Percentiles rank a stretch among this genome's conserved stretches.
phyloP scores from a whole-genome alignment of 768 basidiomycete species.

The Jaapia argillacea region DNA sequence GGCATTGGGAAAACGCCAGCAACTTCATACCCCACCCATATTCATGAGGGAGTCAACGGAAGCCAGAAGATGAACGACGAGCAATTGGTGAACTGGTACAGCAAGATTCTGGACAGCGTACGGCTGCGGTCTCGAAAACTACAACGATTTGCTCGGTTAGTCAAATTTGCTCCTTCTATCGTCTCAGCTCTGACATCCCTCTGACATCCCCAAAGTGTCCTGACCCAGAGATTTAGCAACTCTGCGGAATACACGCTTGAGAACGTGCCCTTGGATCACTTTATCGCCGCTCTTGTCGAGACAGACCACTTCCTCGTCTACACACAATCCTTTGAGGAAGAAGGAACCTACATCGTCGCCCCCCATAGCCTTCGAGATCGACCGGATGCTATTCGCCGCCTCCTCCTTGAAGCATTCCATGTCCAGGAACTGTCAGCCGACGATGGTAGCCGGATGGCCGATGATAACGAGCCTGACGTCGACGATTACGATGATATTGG shows the following conservation, averaged over 20 bases:
- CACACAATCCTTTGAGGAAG: slow-evolving; percentile 75
- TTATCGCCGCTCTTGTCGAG: slow-evolving; percentile 69
- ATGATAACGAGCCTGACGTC: slow-evolving; percentile 31
- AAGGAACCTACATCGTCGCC: slow-evolving; percentile 89
- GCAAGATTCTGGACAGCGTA: slow-evolving; percentile 89
- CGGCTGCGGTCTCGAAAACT: slow-evolving; percentile 87
- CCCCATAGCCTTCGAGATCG: slow-evolving; percentile 66
- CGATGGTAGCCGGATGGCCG: slow-evolving; percentile 39
- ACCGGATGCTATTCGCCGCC: slow-evolving; percentile 65
- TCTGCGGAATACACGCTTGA: slow-evolving; percentile 86
- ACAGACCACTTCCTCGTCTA: slow-evolving; percentile 93
- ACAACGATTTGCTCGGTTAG: slow-evolving; percentile 83
- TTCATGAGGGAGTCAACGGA: background rate
- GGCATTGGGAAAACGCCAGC: no score
- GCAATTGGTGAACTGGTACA: slow-evolving; percentile 82
- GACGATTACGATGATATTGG: slow-evolving; percentile 50
- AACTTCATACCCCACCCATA: background rate
- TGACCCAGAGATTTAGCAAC: slow-evolving; percentile 85
- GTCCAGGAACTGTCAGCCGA: slow-evolving; percentile 49
- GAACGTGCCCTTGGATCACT: slow-evolving; percentile 60
- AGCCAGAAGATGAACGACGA: slow-evolving; percentile 62
- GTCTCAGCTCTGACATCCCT: slow-evolving; percentile 4
- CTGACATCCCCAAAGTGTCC: slow-evolving; percentile 30
- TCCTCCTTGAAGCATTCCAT: slow-evolving; percentile 81
- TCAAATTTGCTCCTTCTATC: slow-evolving; percentile 4